Evolutionary conservation across 768 basidiomycete genomes (phyloP).

Genomic region (Tremella fuciformis): DNA sequence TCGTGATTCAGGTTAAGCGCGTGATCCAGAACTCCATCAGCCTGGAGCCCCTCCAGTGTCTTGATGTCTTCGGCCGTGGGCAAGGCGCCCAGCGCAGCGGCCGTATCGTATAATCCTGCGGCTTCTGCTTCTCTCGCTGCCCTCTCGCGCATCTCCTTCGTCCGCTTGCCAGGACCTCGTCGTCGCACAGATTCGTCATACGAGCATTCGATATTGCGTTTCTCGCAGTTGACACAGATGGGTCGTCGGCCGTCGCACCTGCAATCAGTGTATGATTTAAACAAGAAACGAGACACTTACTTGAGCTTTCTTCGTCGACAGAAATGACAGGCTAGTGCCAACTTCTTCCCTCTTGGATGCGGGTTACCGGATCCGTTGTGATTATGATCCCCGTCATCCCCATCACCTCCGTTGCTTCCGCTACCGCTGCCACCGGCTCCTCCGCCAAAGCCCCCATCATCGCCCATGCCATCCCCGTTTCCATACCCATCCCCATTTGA

Average conservation of each 20-base stretch:
- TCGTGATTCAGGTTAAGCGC: too few relatives aligned
- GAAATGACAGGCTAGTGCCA: slow-evolving; percentile 52
- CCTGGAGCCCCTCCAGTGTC: too few relatives aligned
- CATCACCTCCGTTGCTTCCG: slow-evolving; percentile 9
- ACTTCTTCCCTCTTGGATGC: slow-evolving; percentile 21
- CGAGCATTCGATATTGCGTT: slow-evolving; percentile 44
- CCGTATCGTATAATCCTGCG: slow-evolving; percentile 23
- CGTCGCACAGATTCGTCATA: slow-evolving; percentile 51
- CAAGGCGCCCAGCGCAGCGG: background rate
- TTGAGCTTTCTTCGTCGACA: slow-evolving; percentile 53
- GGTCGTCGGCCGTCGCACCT: slow-evolving; percentile 51
- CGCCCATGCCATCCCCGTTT: slow-evolving; percentile 3
- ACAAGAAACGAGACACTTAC: slow-evolving; percentile 41
- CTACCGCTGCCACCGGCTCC: slow-evolving; percentile 6
- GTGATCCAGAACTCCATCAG: too few relatives aligned
- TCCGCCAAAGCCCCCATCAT: background rate
- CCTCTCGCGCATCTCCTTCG: slow-evolving; percentile 42
- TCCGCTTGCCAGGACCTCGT: slow-evolving; percentile 53
- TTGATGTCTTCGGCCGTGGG: too few relatives aligned
- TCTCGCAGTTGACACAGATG: slow-evolving; percentile 49
- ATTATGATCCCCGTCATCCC: slow-evolving; percentile 12
- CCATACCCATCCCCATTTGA: slow-evolving; percentile 3
- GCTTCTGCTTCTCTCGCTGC: slow-evolving; percentile 35
- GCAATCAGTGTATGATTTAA: background rate
- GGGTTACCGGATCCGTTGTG: background rate